Percentiles rank a stretch among this genome's conserved stretches.
Conservation (phyloP, 768 basidiomycete species). For the Suillus weaverae region DNA sequence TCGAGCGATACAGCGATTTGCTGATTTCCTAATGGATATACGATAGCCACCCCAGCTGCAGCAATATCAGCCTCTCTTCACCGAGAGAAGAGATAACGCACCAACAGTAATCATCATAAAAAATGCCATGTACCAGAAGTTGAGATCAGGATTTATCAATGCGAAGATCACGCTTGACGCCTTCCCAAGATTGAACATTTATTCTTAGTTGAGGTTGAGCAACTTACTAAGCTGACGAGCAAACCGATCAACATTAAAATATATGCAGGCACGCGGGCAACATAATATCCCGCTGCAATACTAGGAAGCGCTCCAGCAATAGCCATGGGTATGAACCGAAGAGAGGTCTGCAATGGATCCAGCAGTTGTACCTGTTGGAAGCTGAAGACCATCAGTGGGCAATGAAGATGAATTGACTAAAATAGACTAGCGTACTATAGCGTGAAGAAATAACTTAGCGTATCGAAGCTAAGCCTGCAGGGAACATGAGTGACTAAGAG, state of each 20-base stretch:
- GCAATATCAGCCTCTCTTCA: background rate
- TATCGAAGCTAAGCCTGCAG: slow-evolving; percentile 32
- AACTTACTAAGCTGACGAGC: slow-evolving; percentile 29
- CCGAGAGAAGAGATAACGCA: slow-evolving; percentile 6
- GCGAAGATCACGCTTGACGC: slow-evolving; percentile 33
- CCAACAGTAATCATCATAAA: slow-evolving; percentile 29
- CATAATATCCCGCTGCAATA: slow-evolving; percentile 20
- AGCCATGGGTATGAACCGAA: slow-evolving; percentile 35
- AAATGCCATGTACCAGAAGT: slow-evolving; percentile 36
- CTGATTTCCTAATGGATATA: slow-evolving; percentile 35
- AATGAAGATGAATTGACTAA: background rate
- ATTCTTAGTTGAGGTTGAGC: background rate
- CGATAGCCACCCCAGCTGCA: slow-evolving; percentile 28
- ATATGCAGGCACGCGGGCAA: slow-evolving; percentile 31
- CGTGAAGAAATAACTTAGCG: slow-evolving; percentile 32
- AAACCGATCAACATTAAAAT: slow-evolving; percentile 30
- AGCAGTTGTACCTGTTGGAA: slow-evolving; percentile 34
- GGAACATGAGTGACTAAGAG: background rate
- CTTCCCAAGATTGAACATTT: slow-evolving; percentile 14
- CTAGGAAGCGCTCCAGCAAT: slow-evolving; percentile 28
- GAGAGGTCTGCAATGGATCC: slow-evolving; percentile 32
- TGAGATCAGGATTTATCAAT: slow-evolving; percentile 29
- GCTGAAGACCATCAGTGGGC: slow-evolving; percentile 12
- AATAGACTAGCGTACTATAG: slow-evolving; percentile 23
- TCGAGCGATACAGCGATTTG: slow-evolving; percentile 32